A percentile compares a stretch with the other conserved stretches of the same genome.
phyloP scores from a whole-genome alignment of 2,329 filamentous ascomycete genomes.

The Aspergillus sp. region DNA sequence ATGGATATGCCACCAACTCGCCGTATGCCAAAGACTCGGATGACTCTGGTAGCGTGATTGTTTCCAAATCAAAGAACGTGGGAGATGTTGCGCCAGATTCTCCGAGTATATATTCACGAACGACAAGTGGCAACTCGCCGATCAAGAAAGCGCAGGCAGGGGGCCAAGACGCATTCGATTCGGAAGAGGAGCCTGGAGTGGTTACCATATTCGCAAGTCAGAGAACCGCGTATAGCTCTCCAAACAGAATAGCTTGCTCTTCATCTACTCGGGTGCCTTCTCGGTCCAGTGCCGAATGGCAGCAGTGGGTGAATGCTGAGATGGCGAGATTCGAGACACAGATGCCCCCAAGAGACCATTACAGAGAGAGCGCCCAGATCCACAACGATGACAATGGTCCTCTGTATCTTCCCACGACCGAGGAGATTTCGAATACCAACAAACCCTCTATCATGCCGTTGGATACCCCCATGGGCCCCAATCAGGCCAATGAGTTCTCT shows the following conservation, averaged over 20 bases:
- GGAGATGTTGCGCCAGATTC: conserved; percentile 16
- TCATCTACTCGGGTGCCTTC: conserved; percentile 1
- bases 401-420: neutral
- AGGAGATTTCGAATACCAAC: neutral
- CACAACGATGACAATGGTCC: conserved; percentile 20
- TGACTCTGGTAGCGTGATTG: conserved; percentile 15
- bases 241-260: conserved; percentile 13
- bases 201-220: conserved; percentile 32
- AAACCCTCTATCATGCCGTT: neutral
- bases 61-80: conserved; percentile 4
- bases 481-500: neutral
- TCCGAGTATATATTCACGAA: conserved; percentile 41
- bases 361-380: conserved; percentile 36
- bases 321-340: conserved; percentile 26
- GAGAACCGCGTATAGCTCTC: conserved; percentile 26
- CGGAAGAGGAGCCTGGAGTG: conserved; percentile 26
- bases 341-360: conserved; percentile 26
- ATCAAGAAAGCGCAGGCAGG: conserved; percentile 6
- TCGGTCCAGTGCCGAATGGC: conserved; percentile 31
- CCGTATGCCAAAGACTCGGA: conserved; percentile 8
- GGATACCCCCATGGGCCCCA: neutral
- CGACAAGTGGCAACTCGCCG: conserved; percentile 30
- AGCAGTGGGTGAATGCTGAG: conserved; percentile 33
- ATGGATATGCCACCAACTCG: neutral
- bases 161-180: conserved; percentile 1